Evolutionary conservation across 2,329 filamentous ascomycete species (phyloP).

Genomic region (Aspergillus fructus): DNA sequence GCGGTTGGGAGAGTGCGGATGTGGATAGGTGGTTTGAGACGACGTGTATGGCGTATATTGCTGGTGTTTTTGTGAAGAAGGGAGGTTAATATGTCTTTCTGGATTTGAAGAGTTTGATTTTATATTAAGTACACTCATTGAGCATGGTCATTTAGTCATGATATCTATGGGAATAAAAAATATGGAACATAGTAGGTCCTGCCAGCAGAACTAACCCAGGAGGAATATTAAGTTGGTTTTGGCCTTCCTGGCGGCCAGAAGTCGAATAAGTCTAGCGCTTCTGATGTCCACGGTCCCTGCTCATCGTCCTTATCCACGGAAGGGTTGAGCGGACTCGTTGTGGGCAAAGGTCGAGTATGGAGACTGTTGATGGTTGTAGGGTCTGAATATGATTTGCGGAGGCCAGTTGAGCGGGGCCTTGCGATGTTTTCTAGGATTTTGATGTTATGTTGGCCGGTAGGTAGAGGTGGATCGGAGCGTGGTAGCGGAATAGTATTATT

Average conservation of each 20-base stretch:
- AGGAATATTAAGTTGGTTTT: slow-evolving; percentile 27
- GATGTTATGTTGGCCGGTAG: background rate
- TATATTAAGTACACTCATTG: background rate
- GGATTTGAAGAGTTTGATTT: background rate
- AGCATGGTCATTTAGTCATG: background rate
- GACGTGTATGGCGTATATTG: slow-evolving; percentile 41
- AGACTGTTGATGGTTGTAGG: slow-evolving; percentile 16
- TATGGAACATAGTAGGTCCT: background rate
- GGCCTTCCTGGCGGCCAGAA: slow-evolving; percentile 42
- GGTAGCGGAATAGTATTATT: background rate
- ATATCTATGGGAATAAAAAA: background rate
- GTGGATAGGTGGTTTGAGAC: slow-evolving; percentile 43
- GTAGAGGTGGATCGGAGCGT: background rate
- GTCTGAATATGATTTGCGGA: slow-evolving; percentile 39
- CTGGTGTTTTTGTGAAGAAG: slow-evolving; percentile 43
- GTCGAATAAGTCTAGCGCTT: slow-evolving; percentile 44
- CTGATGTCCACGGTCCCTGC: slow-evolving; percentile 42
- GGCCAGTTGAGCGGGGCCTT: slow-evolving; percentile 12
- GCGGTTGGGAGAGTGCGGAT: slow-evolving; percentile 51
- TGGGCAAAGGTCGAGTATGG: slow-evolving; percentile 16
- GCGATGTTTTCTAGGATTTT: background rate
- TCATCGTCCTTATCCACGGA: slow-evolving; percentile 22
- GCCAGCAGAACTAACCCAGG: slow-evolving; percentile 3
- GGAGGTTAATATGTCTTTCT: background rate
- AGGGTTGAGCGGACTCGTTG: slow-evolving; percentile 18